phyloP scores from a whole-genome alignment of 129 eudicot species.

The Pulicaria dysenterica region DNA sequence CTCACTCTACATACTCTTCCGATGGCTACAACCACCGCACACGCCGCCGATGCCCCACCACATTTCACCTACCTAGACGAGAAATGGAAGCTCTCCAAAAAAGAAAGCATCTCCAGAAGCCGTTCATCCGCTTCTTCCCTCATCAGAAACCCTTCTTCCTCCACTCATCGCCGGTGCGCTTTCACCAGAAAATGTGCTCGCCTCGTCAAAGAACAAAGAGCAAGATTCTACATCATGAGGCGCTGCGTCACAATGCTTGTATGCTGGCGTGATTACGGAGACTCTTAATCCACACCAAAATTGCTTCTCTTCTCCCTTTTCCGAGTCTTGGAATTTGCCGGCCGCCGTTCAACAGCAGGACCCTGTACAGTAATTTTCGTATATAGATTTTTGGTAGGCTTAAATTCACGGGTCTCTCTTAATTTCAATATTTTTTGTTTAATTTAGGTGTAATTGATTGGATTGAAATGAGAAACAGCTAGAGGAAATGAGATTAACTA shows the following conservation, averaged over 20 bases:
- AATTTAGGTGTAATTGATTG: constrained; percentile 21
- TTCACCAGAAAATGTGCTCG: constrained; percentile 71
- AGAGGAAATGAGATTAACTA: constrained; percentile 2
- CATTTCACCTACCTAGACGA: constrained; percentile 48
- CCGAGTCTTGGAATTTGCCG: constrained; percentile 26
- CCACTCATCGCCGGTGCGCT: constrained; percentile 54
- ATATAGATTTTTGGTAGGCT: constrained; percentile 28
- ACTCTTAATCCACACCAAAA: constrained; percentile 39
- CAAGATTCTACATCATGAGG: constrained; percentile 77
- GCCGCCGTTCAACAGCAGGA: constrained; percentile 28
- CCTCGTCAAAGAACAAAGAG: constrained; percentile 76
- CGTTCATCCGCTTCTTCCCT: constrained; percentile 40
- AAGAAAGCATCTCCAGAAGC: constrained; percentile 49
- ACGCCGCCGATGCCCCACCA: constrained; percentile 13
- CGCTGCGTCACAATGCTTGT: constrained; percentile 81
- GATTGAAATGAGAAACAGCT: constrained; percentile 24
- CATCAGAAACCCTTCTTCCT: constrained; percentile 28
- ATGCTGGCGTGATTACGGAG: constrained; percentile 76
- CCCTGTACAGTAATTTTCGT: constrained; percentile 38
- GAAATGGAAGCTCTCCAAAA: constrained; percentile 64
- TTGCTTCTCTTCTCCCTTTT: neutral
- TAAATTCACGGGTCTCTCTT: constrained; percentile 19
- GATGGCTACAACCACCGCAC: constrained; percentile 15
- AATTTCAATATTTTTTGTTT: constrained; percentile 6
- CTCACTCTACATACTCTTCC: neutral